Evolutionary conservation across 176 grass and related monocot species (phyloP).

Genomic region (Tillandsia leiboldiana): DNA sequence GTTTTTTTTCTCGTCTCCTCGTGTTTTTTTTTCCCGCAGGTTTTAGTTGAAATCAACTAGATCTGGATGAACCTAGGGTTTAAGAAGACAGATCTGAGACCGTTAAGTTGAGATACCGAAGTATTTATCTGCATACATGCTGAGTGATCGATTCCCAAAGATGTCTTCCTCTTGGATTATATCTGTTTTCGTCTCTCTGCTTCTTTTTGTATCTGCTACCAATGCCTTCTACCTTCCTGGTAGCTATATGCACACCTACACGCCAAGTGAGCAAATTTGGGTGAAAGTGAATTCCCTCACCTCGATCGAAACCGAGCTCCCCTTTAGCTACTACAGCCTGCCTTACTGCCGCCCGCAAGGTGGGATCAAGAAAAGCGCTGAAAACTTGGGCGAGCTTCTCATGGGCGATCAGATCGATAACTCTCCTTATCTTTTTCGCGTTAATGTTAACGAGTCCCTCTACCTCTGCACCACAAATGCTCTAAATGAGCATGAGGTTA

Average conservation of each 20-base stretch:
- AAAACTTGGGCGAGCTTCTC: constrained; percentile 76
- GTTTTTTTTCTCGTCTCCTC: not conserved
- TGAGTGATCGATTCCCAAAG: constrained; percentile 19
- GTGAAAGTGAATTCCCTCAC: constrained; percentile 85
- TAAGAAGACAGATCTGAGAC: not conserved
- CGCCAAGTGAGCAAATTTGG: constrained; percentile 33
- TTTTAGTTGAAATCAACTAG: not conserved
- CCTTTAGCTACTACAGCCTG: constrained; percentile 77
- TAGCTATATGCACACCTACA: constrained; percentile 77
- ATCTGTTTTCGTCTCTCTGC: constrained; percentile 8
- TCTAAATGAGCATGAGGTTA: constrained; percentile 54
- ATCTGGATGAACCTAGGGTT: not conserved
- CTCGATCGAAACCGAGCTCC: constrained; percentile 78
- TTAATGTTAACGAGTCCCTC: constrained; percentile 64
- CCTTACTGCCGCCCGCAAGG: constrained; percentile 50
- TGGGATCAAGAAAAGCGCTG: constrained; percentile 76
- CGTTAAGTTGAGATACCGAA: constrained; percentile 1
- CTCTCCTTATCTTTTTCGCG: constrained; percentile 55
- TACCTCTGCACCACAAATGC: constrained; percentile 61
- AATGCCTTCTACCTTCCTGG: constrained; percentile 73
- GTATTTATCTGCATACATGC: constrained; percentile 32
- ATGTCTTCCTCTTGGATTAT: constrained; percentile 15
- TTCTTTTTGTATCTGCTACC: constrained; percentile 26
- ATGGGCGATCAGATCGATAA: constrained; percentile 95
- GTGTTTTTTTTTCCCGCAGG: not conserved